A percentile compares a stretch with the other conserved stretches of the same genome.
Conservation (phyloP, 1,139 yeast species). For the Sugiyamaella japonica region DNA sequence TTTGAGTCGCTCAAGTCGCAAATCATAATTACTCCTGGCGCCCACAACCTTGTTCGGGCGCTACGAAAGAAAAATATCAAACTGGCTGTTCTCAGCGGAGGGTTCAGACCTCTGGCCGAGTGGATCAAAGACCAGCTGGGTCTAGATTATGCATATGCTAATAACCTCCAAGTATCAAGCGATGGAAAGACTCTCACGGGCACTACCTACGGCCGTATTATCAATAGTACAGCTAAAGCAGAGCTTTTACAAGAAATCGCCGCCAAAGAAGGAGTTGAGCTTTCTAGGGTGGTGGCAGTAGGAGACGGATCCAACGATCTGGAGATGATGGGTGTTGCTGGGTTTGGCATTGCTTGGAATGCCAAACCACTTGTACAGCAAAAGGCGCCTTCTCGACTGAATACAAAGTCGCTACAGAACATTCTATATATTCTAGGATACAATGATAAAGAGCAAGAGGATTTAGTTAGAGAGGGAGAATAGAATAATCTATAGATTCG, state of each 20-base stretch:
- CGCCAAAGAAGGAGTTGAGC: conserved; percentile 55
- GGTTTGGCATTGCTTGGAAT: conserved; percentile 95
- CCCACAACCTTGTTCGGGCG: conserved; percentile 62
- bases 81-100: conserved; percentile 91
- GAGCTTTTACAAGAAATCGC: conserved; percentile 70
- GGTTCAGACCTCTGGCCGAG: conserved; percentile 85
- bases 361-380: conserved; percentile 91
- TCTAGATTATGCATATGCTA: conserved; percentile 88
- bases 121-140: conserved; percentile 67
- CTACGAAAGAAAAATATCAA: conserved; percentile 63
- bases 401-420: conserved; percentile 67
- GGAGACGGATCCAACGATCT: conserved; percentile 99
- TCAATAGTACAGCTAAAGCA: conserved; percentile 85
- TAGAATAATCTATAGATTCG: background rate
- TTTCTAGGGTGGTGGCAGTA: conserved; percentile 65
- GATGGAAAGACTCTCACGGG: conserved; percentile 51
- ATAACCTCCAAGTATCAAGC: conserved; percentile 53
- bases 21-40: conserved; percentile 80
- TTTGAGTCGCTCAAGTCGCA: conserved; percentile 78
- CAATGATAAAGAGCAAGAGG: conserved; percentile 51
- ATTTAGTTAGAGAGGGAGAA: conserved; percentile 14
- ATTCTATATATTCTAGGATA: conserved; percentile 81
- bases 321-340: conserved; percentile 88
- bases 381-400: conserved; percentile 77
- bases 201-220: conserved; percentile 67